phyloP scores from a whole-genome alignment of 2,329 filamentous ascomycete genomes.

The Beauveria sp. region DNA sequence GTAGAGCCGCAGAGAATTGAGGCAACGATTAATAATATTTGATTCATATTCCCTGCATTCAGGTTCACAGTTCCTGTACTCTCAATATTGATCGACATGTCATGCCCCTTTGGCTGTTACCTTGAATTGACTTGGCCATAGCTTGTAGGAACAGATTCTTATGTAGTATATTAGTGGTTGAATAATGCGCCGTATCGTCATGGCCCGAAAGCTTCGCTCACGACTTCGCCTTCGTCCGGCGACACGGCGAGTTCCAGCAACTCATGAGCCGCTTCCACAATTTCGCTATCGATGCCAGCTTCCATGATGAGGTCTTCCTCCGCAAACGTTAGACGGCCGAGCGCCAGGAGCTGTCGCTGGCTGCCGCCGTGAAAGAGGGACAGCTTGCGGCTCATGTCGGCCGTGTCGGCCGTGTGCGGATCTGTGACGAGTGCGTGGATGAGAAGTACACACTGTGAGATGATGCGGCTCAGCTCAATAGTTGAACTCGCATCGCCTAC shows the following conservation, averaged over 20 bases:
- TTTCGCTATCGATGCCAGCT: slow-evolving; percentile 66
- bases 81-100: no score
- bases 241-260: slow-evolving; percentile 75
- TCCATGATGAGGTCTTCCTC: slow-evolving; percentile 73
- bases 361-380: slow-evolving; percentile 60
- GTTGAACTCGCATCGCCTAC: slow-evolving; percentile 5
- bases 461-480: slow-evolving; percentile 33
- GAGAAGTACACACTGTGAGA: slow-evolving; percentile 40
- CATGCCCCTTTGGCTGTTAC: no score
- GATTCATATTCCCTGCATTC: no score
- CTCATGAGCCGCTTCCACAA: slow-evolving; percentile 72
- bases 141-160: no score
- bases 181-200: slow-evolving; percentile 14
- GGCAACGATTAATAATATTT: no score
- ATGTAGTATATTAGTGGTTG: not conserved
- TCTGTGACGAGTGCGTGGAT: slow-evolving; percentile 47
- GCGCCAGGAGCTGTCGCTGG: slow-evolving; percentile 73
- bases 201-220: slow-evolving; percentile 34
- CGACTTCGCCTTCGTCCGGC: slow-evolving; percentile 54
- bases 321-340: slow-evolving; percentile 79
- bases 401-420: slow-evolving; percentile 34
- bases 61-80: no score
- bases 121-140: no score
- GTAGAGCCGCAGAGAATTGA: no score
- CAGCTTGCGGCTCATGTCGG: slow-evolving; percentile 65